Conservation (phyloP, 805 yeast species). For the Yarrowia sp. region DNA sequence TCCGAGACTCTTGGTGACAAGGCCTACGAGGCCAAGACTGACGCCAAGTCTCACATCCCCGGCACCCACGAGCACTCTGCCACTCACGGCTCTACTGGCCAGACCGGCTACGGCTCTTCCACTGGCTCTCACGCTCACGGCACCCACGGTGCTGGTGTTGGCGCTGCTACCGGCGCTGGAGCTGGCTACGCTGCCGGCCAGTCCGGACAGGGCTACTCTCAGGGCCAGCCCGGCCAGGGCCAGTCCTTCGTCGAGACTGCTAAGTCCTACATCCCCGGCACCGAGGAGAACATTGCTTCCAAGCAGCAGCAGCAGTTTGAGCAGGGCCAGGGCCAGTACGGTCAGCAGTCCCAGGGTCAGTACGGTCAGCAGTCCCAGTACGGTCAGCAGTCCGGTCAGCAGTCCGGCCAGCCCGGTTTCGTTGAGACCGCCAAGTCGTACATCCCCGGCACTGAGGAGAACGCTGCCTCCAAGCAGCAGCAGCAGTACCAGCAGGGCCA, state of each 20-base stretch:
- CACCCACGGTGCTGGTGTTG: neutral
- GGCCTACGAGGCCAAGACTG: slow-evolving; percentile 2
- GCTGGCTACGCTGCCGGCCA: slow-evolving; percentile 10
- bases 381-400: neutral
- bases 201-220: neutral
- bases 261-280: slow-evolving; percentile 24
- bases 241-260: slow-evolving; percentile 14
- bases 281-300: neutral
- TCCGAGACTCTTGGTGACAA: slow-evolving; percentile 11
- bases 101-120: no score
- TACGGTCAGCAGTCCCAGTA: neutral
- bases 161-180: slow-evolving; percentile 21
- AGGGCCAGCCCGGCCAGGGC: neutral
- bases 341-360: neutral
- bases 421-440: slow-evolving; percentile 22
- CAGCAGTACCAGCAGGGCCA: neutral
- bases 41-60: slow-evolving; percentile 10
- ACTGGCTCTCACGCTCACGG: neutral
- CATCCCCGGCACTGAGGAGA: slow-evolving; percentile 14
- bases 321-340: neutral
- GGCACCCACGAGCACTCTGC: slow-evolving; percentile 5
- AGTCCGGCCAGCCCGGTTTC: neutral
- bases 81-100: neutral
- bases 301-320: slow-evolving; percentile 7
- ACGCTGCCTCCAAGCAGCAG: slow-evolving; percentile 20